Evolutionary conservation across 148 eudicot species (phyloP).

Genomic region (Hydrangea macrophylla): DNA sequence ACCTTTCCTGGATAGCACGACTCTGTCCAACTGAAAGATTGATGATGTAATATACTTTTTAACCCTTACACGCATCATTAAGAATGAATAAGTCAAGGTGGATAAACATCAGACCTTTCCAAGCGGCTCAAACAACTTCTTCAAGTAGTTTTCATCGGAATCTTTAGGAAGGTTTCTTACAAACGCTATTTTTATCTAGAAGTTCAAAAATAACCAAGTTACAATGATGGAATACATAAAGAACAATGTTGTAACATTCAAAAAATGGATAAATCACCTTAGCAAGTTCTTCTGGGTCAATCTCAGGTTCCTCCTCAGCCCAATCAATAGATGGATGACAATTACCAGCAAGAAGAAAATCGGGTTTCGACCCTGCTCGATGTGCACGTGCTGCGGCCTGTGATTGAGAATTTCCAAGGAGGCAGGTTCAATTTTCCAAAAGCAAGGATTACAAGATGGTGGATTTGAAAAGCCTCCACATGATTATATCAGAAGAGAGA

Average conservation of each 20-base stretch:
- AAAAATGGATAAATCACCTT: slow-evolving; percentile 35
- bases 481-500: slow-evolving; percentile 19
- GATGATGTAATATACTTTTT: slow-evolving; percentile 5
- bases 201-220: slow-evolving; percentile 17
- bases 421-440: slow-evolving; percentile 33
- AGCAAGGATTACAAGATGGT: slow-evolving; percentile 19
- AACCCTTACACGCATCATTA: background rate
- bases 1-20: slow-evolving; percentile 53
- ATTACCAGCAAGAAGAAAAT: slow-evolving; percentile 51
- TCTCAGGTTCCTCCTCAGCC: slow-evolving; percentile 64
- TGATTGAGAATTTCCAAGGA: slow-evolving; percentile 54
- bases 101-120: slow-evolving; percentile 47
- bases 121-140: slow-evolving; percentile 48
- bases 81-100: background rate
- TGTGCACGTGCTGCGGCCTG: slow-evolving; percentile 81
- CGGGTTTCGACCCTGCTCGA: slow-evolving; percentile 46
- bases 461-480: slow-evolving; percentile 26
- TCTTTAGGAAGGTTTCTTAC: slow-evolving; percentile 58
- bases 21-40: slow-evolving; percentile 64
- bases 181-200: slow-evolving; percentile 62
- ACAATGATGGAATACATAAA: slow-evolving; percentile 1
- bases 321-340: slow-evolving; percentile 67
- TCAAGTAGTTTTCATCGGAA: slow-evolving; percentile 54
- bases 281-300: slow-evolving; percentile 56
- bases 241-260: background rate